Percentiles rank a stretch among this genome's conserved stretches.
These are phyloP conservation scores for Botrytis fragariae DNA, from an alignment of 2,329 filamentous ascomycete species.

Conservation along the genomic window DNA sequence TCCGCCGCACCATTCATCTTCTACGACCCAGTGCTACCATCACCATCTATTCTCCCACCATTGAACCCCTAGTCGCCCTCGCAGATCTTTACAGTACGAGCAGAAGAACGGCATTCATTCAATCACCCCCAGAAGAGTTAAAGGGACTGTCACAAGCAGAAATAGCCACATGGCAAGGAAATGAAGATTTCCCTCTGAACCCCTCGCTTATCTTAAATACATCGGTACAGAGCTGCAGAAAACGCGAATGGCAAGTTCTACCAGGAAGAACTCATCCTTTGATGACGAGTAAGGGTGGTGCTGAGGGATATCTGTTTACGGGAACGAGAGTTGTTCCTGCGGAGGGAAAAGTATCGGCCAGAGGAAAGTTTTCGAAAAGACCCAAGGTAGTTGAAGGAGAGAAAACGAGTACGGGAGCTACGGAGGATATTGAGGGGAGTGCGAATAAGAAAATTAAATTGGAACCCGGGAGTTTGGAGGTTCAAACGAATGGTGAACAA, in stretches of 20 bases:
- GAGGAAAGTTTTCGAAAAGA: constrained; percentile 61
- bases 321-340: constrained; percentile 77
- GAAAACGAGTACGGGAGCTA: constrained; percentile 2
- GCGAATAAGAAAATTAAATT: constrained; percentile 21
- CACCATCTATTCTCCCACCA: constrained; percentile 77
- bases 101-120: constrained; percentile 72
- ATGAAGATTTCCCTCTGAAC: constrained; percentile 80
- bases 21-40: constrained; percentile 80
- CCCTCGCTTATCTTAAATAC: constrained; percentile 79
- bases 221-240: constrained; percentile 75
- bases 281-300: constrained; percentile 85
- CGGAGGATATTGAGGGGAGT: constrained; percentile 1
- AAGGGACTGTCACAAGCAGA: constrained; percentile 45
- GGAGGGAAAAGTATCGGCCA: constrained; percentile 75
- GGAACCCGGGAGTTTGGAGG: constrained; percentile 1
- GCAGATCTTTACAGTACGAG: constrained; percentile 83
- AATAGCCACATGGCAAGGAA: constrained; percentile 56
- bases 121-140: constrained; percentile 48
- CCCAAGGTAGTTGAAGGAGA: constrained; percentile 24
- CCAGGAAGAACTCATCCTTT: constrained; percentile 89
- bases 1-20: constrained; percentile 74
- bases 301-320: constrained; percentile 88
- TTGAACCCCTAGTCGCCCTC: constrained; percentile 75
- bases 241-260: constrained; percentile 83
- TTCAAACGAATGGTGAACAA: constrained; percentile 14